A percentile compares a stretch with the other conserved stretches of the same genome.
These are phyloP conservation scores for Aspergillus baeticus DNA, from an alignment of 495 filamentous ascomycete species.

Conservation along the genomic window DNA sequence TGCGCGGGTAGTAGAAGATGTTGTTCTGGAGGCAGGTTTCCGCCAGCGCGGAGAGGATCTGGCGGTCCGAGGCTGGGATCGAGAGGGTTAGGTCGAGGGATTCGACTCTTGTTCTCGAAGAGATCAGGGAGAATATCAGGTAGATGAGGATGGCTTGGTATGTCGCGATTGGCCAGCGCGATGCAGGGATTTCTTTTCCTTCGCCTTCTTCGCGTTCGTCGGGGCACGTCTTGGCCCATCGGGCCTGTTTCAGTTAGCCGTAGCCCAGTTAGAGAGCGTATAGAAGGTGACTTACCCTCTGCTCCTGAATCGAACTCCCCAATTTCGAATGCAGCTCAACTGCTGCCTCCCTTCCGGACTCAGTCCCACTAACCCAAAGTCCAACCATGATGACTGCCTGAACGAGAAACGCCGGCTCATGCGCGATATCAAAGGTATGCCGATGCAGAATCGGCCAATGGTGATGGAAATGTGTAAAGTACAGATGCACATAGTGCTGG, in stretches of 20 bases:
- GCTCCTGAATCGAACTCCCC: constrained; percentile 2
- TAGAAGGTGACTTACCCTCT: not conserved
- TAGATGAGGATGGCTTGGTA: constrained; percentile 19
- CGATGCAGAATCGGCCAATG: constrained; percentile 17
- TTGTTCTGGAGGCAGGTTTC: constrained; percentile 9
- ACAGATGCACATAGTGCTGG: constrained; percentile 2
- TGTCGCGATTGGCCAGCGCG: constrained; percentile 14
- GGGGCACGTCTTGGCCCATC: not conserved
- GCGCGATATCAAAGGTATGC: constrained; percentile 6
- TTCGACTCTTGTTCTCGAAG: not conserved
- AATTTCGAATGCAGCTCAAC: constrained; percentile 10
- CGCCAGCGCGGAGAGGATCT: constrained; percentile 10
- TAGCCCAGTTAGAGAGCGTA: not conserved
- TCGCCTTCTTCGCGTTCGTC: not conserved
- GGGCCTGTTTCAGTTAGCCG: not conserved
- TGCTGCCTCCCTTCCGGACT: not conserved
- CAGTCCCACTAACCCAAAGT: constrained; percentile 8
- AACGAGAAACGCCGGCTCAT: constrained; percentile 11
- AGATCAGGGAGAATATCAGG: constrained; percentile 9
- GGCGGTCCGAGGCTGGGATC: not conserved
- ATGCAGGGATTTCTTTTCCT: not conserved
- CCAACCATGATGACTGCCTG: constrained; percentile 16
- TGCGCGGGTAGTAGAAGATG: constrained; percentile 14
- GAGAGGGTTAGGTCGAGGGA: not conserved
- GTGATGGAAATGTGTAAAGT: constrained; percentile 15